Evolutionary conservation across 192 early-diverging fungal species (phyloP).

Genomic region (Chytriomyces sp.): DNA sequence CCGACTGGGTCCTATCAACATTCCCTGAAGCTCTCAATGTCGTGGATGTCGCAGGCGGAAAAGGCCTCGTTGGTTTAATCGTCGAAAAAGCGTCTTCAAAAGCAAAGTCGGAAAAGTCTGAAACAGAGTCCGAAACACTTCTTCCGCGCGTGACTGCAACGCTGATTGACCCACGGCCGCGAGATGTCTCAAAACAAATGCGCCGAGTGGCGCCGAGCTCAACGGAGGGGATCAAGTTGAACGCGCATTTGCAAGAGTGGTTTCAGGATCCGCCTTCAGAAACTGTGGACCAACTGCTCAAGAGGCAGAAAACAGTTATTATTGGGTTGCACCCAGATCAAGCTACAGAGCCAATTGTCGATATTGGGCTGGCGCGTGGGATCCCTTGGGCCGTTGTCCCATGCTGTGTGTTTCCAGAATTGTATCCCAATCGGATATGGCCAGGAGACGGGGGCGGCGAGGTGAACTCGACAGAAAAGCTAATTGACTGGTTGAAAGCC

Average conservation of each 20-base stretch:
- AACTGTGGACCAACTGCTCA: neutral
- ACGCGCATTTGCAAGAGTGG: conserved; percentile 2
- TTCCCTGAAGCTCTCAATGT: neutral
- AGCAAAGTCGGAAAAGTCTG: neutral
- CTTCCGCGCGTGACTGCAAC: neutral
- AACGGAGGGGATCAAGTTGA: neutral
- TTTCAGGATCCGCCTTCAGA: neutral
- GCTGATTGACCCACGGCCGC: neutral
- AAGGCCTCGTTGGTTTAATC: neutral
- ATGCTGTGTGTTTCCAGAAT: neutral
- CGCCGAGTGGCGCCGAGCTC: neutral
- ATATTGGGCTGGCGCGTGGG: neutral
- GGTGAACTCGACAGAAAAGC: neutral
- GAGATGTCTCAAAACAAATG: conserved; percentile 2
- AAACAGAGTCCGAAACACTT: too few relatives aligned
- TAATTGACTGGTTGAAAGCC: neutral
- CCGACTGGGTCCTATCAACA: neutral
- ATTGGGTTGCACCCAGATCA: neutral
- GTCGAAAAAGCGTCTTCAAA: neutral
- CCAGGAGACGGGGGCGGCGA: neutral
- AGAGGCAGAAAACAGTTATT: neutral
- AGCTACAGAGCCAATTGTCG: neutral
- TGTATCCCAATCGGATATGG: neutral
- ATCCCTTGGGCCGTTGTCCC: neutral
- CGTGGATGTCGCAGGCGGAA: neutral